phyloP scores from a whole-genome alignment of 805 yeast species.

The Saccharomycopsis sp. region DNA sequence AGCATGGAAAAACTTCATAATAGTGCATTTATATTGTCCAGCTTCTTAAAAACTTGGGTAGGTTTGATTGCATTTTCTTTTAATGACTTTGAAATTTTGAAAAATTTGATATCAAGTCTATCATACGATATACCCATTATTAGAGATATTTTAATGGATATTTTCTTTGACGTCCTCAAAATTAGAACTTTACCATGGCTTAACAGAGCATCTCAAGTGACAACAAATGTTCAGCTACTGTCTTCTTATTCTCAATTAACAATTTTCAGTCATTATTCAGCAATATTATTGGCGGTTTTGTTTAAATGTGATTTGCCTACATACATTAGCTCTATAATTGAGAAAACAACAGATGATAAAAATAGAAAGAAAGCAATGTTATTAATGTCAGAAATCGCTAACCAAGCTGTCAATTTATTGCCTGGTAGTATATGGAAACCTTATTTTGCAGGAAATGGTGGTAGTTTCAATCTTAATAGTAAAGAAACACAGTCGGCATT shows the following conservation, averaged over 20 bases:
- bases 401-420: slow-evolving; percentile 45
- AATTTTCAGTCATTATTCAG: slow-evolving; percentile 50
- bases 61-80: slow-evolving; percentile 65
- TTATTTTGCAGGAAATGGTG: slow-evolving; percentile 5
- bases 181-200: slow-evolving; percentile 53
- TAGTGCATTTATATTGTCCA: slow-evolving; percentile 50
- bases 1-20: slow-evolving; percentile 51
- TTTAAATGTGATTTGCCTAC: slow-evolving; percentile 48
- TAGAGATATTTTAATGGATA: slow-evolving; percentile 60
- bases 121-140: slow-evolving; percentile 47
- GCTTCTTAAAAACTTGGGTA: slow-evolving; percentile 62
- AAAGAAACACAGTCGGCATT: slow-evolving; percentile 35
- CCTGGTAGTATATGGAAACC: slow-evolving; percentile 39
- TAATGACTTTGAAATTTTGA: slow-evolving; percentile 47
- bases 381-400: slow-evolving; percentile 55
- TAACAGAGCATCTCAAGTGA: slow-evolving; percentile 17
- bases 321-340: slow-evolving; percentile 37
- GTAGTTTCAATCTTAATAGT: slow-evolving; percentile 7
- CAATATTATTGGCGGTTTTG: slow-evolving; percentile 51
- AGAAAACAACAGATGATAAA: slow-evolving; percentile 36
- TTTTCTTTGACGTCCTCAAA: slow-evolving; percentile 60
- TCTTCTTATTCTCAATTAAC: slow-evolving; percentile 19
- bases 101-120: slow-evolving; percentile 55
- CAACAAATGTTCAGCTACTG: slow-evolving; percentile 6
- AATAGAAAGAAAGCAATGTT: slow-evolving; percentile 53